phyloP scores from a whole-genome alignment of 345 rosid species.

The Populus simonii region DNA sequence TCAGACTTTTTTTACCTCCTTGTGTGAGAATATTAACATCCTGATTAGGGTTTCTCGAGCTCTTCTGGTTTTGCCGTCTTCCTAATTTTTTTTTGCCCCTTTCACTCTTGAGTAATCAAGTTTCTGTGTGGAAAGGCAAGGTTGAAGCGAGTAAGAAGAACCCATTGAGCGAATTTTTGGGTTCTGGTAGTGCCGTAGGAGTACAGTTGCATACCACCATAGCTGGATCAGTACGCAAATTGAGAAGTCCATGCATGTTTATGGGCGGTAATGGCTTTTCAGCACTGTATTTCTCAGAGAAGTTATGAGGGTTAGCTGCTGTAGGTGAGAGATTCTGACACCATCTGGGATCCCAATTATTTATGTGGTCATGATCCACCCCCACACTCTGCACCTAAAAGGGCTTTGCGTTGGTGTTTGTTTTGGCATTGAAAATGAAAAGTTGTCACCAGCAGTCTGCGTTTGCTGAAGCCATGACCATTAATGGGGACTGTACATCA shows the following conservation, averaged over 20 bases:
- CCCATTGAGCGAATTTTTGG: neutral
- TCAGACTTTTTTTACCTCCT: too few species aligned
- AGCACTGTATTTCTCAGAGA: neutral
- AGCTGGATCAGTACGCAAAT: neutral
- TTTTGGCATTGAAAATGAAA: neutral
- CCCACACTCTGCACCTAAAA: constrained; percentile 3
- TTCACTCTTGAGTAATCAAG: too few species aligned
- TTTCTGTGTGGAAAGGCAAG: neutral
- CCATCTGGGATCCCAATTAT: neutral
- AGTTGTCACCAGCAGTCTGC: neutral
- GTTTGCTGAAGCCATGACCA: constrained; percentile 2
- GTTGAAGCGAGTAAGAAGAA: constrained; percentile 15
- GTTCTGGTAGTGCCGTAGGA: neutral
- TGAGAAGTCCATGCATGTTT: too few species aligned
- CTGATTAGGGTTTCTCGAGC: too few species aligned
- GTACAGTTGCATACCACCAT: neutral
- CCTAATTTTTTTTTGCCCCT: too few species aligned
- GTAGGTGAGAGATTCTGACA: constrained; percentile 10
- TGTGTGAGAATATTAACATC: too few species aligned
- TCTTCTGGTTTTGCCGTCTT: too few species aligned
- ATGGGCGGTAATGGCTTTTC: too few species aligned
- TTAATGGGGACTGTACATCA: neutral
- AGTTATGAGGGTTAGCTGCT: neutral
- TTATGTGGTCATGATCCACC: too few species aligned
- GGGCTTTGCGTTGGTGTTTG: too few species aligned